A percentile compares a stretch with the other conserved stretches of the same genome.
Evolutionary conservation across 2,329 filamentous ascomycete species (phyloP).

Genomic region (Alternaria hordeiaustralica): DNA sequence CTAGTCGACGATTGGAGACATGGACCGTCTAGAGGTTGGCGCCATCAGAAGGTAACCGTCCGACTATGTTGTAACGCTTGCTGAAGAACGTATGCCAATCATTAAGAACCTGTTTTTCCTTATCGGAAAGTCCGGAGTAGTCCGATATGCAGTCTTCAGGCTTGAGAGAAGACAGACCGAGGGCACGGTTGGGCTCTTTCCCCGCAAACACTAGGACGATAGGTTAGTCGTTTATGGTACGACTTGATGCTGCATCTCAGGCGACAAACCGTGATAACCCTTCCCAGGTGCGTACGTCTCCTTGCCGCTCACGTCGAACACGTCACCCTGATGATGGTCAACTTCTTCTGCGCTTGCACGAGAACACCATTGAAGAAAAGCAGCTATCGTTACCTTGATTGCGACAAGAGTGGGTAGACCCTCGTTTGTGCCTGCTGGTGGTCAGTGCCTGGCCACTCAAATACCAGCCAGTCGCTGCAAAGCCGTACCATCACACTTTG

Average conservation of each 20-base stretch:
- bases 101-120: slow-evolving; percentile 81
- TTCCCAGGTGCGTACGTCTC: slow-evolving; percentile 82
- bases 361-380: neutral
- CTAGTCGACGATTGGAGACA: neutral
- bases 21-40: slow-evolving; percentile 19
- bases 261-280: slow-evolving; percentile 77
- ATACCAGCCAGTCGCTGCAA: neutral
- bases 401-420: slow-evolving; percentile 65
- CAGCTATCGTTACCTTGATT: slow-evolving; percentile 56
- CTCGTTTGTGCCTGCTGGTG: slow-evolving; percentile 66
- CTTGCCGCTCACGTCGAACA: slow-evolving; percentile 94
- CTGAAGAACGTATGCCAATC: slow-evolving; percentile 98
- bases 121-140: slow-evolving; percentile 82
- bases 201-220: slow-evolving; percentile 82
- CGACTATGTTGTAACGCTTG: slow-evolving; percentile 93
- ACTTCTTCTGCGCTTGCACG: slow-evolving; percentile 3
- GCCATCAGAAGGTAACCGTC: slow-evolving; percentile 48
- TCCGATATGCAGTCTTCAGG: slow-evolving; percentile 79
- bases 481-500: slow-evolving; percentile 78
- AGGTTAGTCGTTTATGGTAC: slow-evolving; percentile 7
- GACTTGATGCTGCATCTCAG: neutral
- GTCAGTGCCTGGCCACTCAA: neutral
- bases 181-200: slow-evolving; percentile 91
- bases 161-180: slow-evolving; percentile 87
- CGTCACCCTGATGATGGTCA: slow-evolving; percentile 69